These are phyloP conservation scores for Acanthamoeba quina DNA, from an alignment of 208 protist genomes.

Conservation along the genomic window DNA sequence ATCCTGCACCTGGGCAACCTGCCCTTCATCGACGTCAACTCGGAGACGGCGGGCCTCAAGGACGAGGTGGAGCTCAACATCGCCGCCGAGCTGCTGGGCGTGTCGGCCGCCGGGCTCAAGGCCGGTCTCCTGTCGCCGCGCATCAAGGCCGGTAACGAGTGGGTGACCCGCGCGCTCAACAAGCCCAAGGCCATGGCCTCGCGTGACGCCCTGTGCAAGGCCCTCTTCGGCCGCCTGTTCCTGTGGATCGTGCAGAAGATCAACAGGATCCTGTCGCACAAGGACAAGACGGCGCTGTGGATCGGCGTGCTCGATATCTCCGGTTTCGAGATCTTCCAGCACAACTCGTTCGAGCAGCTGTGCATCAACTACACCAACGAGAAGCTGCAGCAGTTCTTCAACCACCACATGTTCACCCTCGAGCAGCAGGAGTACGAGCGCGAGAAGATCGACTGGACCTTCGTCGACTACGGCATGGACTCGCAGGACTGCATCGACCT, in stretches of 20 bases:
- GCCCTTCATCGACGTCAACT: constrained; percentile 90
- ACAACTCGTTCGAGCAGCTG: constrained; percentile 91
- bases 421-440: constrained; percentile 88
- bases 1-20: constrained; percentile 96
- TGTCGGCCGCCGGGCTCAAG: constrained; percentile 61
- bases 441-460: constrained; percentile 88
- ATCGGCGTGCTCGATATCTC: constrained; percentile 94
- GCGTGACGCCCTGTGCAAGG: constrained; percentile 90
- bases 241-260: constrained; percentile 90
- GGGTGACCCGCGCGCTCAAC: constrained; percentile 82
- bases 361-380: constrained; percentile 93
- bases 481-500: constrained; percentile 84
- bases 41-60: constrained; percentile 65
- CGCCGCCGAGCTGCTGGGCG: constrained; percentile 59
- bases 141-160: constrained; percentile 75
- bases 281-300: constrained; percentile 31
- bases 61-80: constrained; percentile 63
- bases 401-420: constrained; percentile 91
- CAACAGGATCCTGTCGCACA: constrained; percentile 83
- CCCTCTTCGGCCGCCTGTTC: constrained; percentile 90
- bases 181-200: constrained; percentile 84
- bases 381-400: constrained; percentile 91
- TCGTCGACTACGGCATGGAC: constrained; percentile 87
- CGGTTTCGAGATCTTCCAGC: constrained; percentile 95
- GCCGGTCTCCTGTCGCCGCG: constrained; percentile 59